Conservation (phyloP, 345 rosid genomes). For the Dimocarpus longan region DNA sequence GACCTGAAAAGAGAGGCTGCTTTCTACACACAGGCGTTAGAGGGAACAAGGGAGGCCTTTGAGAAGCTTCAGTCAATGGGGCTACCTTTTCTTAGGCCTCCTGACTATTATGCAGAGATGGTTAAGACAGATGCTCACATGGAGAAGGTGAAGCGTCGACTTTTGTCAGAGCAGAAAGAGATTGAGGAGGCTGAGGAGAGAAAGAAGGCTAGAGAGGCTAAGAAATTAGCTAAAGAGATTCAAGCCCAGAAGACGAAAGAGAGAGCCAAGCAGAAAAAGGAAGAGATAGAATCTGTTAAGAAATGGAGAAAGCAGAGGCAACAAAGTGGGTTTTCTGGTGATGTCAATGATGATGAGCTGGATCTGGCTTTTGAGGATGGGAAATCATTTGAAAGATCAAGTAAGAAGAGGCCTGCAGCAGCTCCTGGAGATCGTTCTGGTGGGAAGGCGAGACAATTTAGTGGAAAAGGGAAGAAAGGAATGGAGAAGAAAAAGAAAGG, state of each 20-base stretch:
- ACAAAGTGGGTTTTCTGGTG: conserved; percentile 66
- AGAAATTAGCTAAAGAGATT: conserved; percentile 71
- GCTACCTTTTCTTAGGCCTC: conserved; percentile 72
- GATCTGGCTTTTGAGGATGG: conserved; percentile 70
- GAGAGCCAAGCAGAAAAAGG: conserved; percentile 69
- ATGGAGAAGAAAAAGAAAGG: conserved; percentile 31
- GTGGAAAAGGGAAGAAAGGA: conserved; percentile 36
- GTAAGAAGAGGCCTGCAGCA: conserved; percentile 68
- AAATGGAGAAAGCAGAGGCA: conserved; percentile 93
- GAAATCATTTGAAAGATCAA: conserved; percentile 57
- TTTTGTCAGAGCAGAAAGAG: conserved; percentile 64
- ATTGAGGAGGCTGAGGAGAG: conserved; percentile 91
- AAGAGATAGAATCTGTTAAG: conserved; percentile 74
- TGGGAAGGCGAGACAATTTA: conserved; percentile 46
- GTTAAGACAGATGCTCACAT: conserved; percentile 76
- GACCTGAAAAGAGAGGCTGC: conserved; percentile 74
- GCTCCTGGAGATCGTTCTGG: conserved; percentile 68
- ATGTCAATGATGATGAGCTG: conserved; percentile 49
- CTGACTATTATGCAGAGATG: conserved; percentile 91
- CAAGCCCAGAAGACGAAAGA: conserved; percentile 86
- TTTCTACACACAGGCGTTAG: conserved; percentile 79
- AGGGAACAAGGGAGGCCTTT: conserved; percentile 70
- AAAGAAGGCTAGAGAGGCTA: conserved; percentile 81
- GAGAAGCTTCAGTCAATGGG: conserved; percentile 60
- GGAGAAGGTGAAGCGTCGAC: conserved; percentile 83